Percentiles rank a stretch among this genome's conserved stretches.
These are phyloP conservation scores for Lecanicillium sp. DNA, from an alignment of 2,329 filamentous ascomycete genomes.

Conservation along the genomic window DNA sequence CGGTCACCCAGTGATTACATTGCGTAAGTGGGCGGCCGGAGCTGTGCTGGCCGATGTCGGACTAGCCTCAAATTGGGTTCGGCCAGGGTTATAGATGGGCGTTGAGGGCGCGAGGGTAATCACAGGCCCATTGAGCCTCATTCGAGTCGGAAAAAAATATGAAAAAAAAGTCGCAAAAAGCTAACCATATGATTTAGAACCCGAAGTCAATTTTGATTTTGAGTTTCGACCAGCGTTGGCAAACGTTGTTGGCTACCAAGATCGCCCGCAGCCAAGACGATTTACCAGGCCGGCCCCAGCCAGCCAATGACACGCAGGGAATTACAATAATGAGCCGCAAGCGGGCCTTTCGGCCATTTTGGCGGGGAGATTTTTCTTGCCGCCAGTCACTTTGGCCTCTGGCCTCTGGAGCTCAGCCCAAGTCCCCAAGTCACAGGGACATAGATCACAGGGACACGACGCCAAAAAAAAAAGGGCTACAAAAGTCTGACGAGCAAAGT, in stretches of 20 bases:
- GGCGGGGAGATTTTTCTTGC: constrained; percentile 1
- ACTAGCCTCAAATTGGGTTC: neutral
- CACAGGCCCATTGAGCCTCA: too few species aligned
- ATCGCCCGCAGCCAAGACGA: neutral
- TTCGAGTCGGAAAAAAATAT: too few species aligned
- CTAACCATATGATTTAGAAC: too few species aligned
- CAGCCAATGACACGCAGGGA: constrained; percentile 5
- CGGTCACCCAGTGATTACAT: too few species aligned
- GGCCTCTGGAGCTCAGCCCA: too few species aligned
- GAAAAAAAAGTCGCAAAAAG: too few species aligned
- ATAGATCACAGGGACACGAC: constrained; percentile 30
- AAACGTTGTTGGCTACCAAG: too few species aligned
- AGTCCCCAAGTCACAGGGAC: constrained; percentile 29
- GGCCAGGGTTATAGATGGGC: too few species aligned
- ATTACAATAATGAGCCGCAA: constrained; percentile 12
- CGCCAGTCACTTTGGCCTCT: too few species aligned
- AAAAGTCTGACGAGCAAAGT: constrained; percentile 3
- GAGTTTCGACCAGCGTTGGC: too few species aligned
- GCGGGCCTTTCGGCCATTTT: constrained; percentile 1
- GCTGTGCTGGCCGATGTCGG: constrained; percentile 8
- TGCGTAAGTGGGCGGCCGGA: neutral
- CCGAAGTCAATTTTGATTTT: too few species aligned
- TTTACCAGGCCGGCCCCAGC: neutral
- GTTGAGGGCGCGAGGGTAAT: too few species aligned
- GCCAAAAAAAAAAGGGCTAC: constrained; percentile 18